Percentiles rank a stretch among this genome's conserved stretches.
phyloP scores from a whole-genome alignment of 2,329 filamentous ascomycete species.

The Penicillium sp. region DNA sequence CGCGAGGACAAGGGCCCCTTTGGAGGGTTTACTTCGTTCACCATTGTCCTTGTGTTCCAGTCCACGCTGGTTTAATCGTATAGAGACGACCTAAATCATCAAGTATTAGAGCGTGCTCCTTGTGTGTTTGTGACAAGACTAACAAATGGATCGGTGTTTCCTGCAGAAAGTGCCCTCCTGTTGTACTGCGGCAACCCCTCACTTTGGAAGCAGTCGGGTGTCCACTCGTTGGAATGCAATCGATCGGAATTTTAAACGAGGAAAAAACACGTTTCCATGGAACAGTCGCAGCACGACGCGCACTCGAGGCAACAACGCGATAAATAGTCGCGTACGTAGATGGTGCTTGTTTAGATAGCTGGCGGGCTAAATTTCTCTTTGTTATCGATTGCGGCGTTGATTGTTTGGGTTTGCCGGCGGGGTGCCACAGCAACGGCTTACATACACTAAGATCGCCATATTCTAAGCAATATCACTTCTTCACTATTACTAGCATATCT shows the following conservation, averaged over 20 bases:
- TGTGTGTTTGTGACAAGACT: not conserved
- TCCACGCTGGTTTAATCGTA: not conserved
- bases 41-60: constrained; percentile 37
- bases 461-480: too few species aligned
- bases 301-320: not conserved
- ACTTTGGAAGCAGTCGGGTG: not conserved
- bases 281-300: not conserved
- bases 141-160: not conserved
- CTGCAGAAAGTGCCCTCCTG: not conserved
- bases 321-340: not conserved
- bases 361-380: not conserved
- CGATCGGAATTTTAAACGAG: not conserved
- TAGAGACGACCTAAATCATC: not conserved
- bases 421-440: constrained; percentile 15
- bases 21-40: constrained; percentile 49
- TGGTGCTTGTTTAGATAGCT: not conserved
- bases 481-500: not conserved
- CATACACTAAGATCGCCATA: too few species aligned
- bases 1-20: constrained; percentile 32
- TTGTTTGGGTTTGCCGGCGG: constrained; percentile 12
- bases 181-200: constrained; percentile 1
- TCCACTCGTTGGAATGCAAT: not conserved
- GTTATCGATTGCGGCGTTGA: constrained; percentile 15
- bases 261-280: not conserved
- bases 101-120: not conserved